phyloP scores from a whole-genome alignment of 2,329 filamentous ascomycete species.

The Alternaria sp. region DNA sequence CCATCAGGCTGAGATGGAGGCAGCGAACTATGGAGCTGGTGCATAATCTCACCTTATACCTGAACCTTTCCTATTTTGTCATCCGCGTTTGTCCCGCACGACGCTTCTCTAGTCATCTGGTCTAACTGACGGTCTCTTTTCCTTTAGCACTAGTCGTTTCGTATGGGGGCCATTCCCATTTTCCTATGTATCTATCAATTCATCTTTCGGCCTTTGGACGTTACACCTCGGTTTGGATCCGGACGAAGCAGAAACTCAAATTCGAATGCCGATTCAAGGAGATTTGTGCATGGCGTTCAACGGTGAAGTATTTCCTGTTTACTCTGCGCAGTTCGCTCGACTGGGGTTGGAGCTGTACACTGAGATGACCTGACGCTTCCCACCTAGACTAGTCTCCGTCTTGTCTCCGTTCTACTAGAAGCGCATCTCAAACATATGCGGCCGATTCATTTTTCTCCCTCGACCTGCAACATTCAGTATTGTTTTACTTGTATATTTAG shows the following conservation, averaged over 20 bases:
- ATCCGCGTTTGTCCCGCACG: constrained; percentile 3
- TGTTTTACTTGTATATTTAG: constrained; percentile 14
- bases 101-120: constrained; percentile 28
- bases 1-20: constrained; percentile 35
- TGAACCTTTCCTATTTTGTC: constrained; percentile 14
- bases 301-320: constrained; percentile 23
- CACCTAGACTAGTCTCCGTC: constrained; percentile 7
- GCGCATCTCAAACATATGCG: constrained; percentile 15
- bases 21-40: constrained; percentile 36
- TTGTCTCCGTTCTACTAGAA: constrained; percentile 6
- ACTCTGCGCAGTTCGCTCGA: constrained; percentile 31
- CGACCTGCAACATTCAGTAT: constrained; percentile 7
- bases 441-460: constrained; percentile 7
- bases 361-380: constrained; percentile 31
- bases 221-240: constrained; percentile 37
- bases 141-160: constrained; percentile 32
- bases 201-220: constrained; percentile 34
- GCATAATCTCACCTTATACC: constrained; percentile 24
- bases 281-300: constrained; percentile 34
- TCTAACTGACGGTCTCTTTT: constrained; percentile 42
- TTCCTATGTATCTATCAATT: constrained; percentile 44
- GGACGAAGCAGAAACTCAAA: constrained; percentile 24
- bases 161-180: constrained; percentile 24
- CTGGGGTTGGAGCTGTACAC: constrained; percentile 38
- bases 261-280: constrained; percentile 18